Evolutionary conservation across 2,329 filamentous ascomycete species (phyloP), one percentile per base, ranked within the genome.

Genomic region (Setomelanomma holmii): DNA sequence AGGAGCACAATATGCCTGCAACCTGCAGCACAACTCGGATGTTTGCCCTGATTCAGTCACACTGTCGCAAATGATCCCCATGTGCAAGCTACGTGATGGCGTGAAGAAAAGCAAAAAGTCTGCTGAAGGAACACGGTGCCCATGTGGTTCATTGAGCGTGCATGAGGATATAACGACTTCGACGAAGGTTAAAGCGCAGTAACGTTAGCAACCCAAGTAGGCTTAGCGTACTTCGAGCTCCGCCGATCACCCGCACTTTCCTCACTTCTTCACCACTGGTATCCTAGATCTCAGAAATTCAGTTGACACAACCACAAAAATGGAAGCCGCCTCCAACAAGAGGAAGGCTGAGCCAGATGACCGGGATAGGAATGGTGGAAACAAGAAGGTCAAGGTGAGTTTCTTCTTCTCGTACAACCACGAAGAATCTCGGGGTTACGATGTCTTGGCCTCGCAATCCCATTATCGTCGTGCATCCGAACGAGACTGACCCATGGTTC

Each of bases 381-480:
- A 71, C 20, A 78, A 78, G 61, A 69, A 66, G 54, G 56, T 64
- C 8, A 78, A 73, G 66, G 76, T 78, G 51, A 60, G 69, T 61
- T 49, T 38, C 48, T 58, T 53, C 60, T 57, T 36, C 41, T 46
- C 36, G 47, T 65, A 47, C 47, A 51, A 60, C 49, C 14, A 27
- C 40, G 41, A 47, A 47, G 34, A 22, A n/a, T 36, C 30, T 53
- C 58, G 40, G 53, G 46, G 35, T 30, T 30, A 40, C 56, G 49
- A 44, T 16, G 47, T 42, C 53, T 63, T 65, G 49, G 51, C 53
- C 42, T 45, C 39, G 40, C 30, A 40, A 40, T 48, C 23, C 38
- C 30, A 36, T 60, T 60, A 42, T 64, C 57, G 56, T 51, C 33
- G 48, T 67, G 53, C 64, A 63, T 56, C 45, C 56, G 39, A 44